Evolutionary conservation across 306 rosid species (phyloP).

Genomic region (Vigna angularis): DNA sequence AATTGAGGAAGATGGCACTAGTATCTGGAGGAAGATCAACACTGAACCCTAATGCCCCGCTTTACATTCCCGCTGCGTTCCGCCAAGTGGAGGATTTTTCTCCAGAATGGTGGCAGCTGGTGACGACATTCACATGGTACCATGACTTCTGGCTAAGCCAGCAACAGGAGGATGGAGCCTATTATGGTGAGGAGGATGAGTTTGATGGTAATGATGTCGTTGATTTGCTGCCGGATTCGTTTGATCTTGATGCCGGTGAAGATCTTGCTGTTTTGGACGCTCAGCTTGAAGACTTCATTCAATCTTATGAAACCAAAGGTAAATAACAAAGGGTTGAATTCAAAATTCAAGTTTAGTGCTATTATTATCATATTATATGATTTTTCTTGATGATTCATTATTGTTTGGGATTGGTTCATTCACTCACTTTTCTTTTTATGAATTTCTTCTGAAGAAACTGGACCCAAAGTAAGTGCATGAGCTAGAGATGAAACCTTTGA

Average conservation of each 20-base stretch:
- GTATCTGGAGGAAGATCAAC: conserved; percentile 76
- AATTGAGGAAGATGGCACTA: conserved; percentile 63
- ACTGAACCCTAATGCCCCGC: conserved; percentile 87
- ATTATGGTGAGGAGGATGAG: conserved; percentile 52
- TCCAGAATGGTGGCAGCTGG: conserved; percentile 94
- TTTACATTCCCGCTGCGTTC: conserved; percentile 77
- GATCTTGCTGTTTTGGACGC: conserved; percentile 65
- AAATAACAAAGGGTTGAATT: conserved; percentile 24
- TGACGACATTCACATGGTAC: conserved; percentile 85
- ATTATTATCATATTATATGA: neutral
- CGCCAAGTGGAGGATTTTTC: conserved; percentile 94
- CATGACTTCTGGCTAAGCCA: conserved; percentile 85
- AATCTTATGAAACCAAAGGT: conserved; percentile 60
- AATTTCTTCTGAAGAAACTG: conserved; percentile 49
- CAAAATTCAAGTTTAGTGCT: neutral
- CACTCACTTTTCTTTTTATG: conserved; percentile 27
- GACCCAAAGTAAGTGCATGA: conserved; percentile 50
- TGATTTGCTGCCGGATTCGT: conserved; percentile 71
- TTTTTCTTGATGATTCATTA: neutral
- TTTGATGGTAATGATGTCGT: conserved; percentile 45
- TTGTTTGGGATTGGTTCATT: conserved; percentile 13
- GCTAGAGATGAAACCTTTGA: conserved; percentile 49
- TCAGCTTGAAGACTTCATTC: conserved; percentile 78
- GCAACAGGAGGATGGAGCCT: conserved; percentile 66
- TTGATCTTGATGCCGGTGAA: conserved; percentile 72